A percentile compares a stretch with the other conserved stretches of the same genome.
Conservation (phyloP, 192 early-diverging fungal genomes). For the Umbelopsis sp. region DNA sequence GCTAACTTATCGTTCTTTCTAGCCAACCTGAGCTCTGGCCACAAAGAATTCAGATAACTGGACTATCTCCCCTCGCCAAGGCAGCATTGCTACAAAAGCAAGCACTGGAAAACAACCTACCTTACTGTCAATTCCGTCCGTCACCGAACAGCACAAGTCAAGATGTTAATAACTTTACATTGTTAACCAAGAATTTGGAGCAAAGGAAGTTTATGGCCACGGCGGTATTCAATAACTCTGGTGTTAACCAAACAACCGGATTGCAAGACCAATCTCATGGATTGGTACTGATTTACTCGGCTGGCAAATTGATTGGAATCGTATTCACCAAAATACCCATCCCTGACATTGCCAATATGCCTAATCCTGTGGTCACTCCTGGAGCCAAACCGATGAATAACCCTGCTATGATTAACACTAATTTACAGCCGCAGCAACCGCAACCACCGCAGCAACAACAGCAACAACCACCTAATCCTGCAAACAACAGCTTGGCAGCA, state of each 20-base stretch:
- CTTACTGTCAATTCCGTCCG: slow-evolving; percentile 42
- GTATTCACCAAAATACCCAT: slow-evolving; percentile 36
- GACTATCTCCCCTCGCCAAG: slow-evolving; percentile 33
- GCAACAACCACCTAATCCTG: slow-evolving; percentile 15
- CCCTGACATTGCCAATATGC: slow-evolving; percentile 33
- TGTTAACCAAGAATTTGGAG: slow-evolving; percentile 39
- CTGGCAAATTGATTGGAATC: slow-evolving; percentile 40
- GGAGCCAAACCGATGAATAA: slow-evolving; percentile 3
- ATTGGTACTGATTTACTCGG: slow-evolving; percentile 36
- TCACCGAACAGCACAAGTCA: slow-evolving; percentile 28
- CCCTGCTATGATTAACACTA: background rate
- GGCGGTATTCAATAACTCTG: slow-evolving; percentile 32
- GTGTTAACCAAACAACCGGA: slow-evolving; percentile 15
- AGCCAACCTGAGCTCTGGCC: slow-evolving; percentile 45
- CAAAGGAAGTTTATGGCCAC: slow-evolving; percentile 44
- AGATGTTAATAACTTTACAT: slow-evolving; percentile 33
- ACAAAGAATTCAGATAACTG: slow-evolving; percentile 37
- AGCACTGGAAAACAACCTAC: slow-evolving; percentile 38
- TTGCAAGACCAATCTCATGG: slow-evolving; percentile 25
- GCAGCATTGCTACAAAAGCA: slow-evolving; percentile 28
- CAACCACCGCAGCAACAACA: slow-evolving; percentile 22
- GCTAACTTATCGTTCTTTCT: background rate
- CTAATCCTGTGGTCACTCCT: background rate
- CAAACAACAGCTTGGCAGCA: slow-evolving; percentile 3
- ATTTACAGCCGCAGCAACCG: background rate